Base-by-base conservation (phyloP, 1,284 basidiomycete species). In the Moniliophthora roreri region DNA sequence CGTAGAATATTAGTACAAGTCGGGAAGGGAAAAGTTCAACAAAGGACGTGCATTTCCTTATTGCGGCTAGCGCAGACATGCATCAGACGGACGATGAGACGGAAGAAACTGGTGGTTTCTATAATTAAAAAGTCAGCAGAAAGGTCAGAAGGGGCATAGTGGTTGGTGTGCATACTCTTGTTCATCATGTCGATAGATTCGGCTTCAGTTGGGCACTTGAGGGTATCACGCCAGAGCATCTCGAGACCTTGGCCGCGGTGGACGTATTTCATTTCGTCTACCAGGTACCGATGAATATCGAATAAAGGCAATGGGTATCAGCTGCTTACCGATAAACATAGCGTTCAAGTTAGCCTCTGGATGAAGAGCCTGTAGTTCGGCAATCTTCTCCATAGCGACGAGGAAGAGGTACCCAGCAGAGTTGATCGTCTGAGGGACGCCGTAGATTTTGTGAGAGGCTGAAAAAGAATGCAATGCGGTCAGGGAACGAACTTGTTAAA, bases 101-200 rank as follows among this genome's bases (percentile, higher is more conserved):
- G 78, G 62, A 99, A 89, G 11, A 99, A 77, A 1, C 97, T 95
- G 0, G 96, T 95, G 0, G 96, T 98, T 70, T 99, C 96, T 97
- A 65, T 4, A 45, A 52, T 7, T 11, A 2, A 15, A n/a, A n/a
- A n/a, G n/a, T n/a, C 28, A n/a, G n/a, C 7, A 20, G 7, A 16
- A 51, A 36, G 23, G 20, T 38, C 42, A 38, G 45, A 42, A 26
- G 15, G 26, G 11, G 13, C 4, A 40, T 61, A 24, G 66, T 20
- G 11, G 20, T 16, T 9, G 24, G 36, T 34, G 23, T 11, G 79
- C 85, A 61, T 61, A 96, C 95, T 98, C 61, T 96, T 92, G 69
- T 95, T 93, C 37, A 98, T 95, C 96, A 99, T 99, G 21, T 82
- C 77, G 44, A 99, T 80, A 62, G 99, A 99, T 63, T 98, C 93